Base-by-base conservation (phyloP, 768 basidiomycete genomes). In the Chalciporus piperatus region DNA sequence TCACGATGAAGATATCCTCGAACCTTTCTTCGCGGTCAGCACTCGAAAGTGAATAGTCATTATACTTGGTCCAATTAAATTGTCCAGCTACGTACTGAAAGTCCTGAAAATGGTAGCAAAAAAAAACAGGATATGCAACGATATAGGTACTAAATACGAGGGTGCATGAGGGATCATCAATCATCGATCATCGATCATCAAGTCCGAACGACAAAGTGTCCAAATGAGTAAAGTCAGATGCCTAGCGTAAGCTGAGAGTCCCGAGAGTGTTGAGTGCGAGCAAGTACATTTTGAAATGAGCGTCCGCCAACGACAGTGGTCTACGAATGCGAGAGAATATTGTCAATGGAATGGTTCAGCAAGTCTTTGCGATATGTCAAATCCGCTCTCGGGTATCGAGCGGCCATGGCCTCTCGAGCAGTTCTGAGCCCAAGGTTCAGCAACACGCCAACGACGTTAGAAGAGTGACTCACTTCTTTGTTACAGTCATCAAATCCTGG, bases 401-500 rank as follows among this genome's bases (percentile, higher is more conserved):
- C 71, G 49, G 76, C 75, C 32, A 88, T 75, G 4, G 81, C 83
- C 51, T 87, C 83, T 48, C 86, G 76, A 1, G 83, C 78, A 58
- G 84, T 79, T 64, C 80, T 82, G 46, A 4, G 27, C 0, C 10
- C 12, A 8, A n/a, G 54, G 40, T 54, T n/a, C 49, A 61, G 59
- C 41, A 17, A 48, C 0, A 12, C 9, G 8, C 25, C n/a, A 27
- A 50, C 17, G 19, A 50, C 17, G 19, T 41, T 8, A 37, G n/a
- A 10, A 38, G 47, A 23, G 3, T 9, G 10, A 72, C 81, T 61
- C 57, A 84, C 79, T 82, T 83, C 74, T 84, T 84, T 56, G 81
- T 83, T 41, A 87, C 82, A n/a, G 75, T 76, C 85, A 87, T 85
- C 57, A 86, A 64, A 63, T 88, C 83, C 59, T 85, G 83, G 20